Percentiles rank a stretch among this genome's conserved stretches.
phyloP scores from a whole-genome alignment of 2,329 filamentous ascomycete genomes.

The Sclerotinia glacialis region DNA sequence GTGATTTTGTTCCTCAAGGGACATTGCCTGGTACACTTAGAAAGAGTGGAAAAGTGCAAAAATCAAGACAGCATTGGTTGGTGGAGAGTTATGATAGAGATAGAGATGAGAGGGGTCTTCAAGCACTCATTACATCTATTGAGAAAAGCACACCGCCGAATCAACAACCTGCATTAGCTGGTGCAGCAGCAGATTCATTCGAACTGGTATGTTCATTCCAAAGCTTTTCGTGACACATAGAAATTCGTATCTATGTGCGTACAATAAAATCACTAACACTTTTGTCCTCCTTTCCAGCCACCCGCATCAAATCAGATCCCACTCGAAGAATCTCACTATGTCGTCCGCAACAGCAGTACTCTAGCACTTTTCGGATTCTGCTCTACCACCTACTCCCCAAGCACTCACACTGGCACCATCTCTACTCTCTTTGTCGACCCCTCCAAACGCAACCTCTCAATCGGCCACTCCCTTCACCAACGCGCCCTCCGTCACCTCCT shows the following conservation, averaged over 20 bases:
- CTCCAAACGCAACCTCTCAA: constrained; percentile 78
- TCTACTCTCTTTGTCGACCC: constrained; percentile 90
- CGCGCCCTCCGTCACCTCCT: constrained; percentile 77
- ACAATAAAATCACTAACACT: constrained; percentile 6
- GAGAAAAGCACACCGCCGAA: constrained; percentile 65
- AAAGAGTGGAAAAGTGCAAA: constrained; percentile 81
- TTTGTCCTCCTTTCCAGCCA: neutral
- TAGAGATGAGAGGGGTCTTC: constrained; percentile 69
- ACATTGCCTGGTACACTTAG: constrained; percentile 71
- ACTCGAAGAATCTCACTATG: constrained; percentile 74
- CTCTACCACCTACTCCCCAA: constrained; percentile 76
- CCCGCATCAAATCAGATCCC: neutral
- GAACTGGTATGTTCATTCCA: constrained; percentile 50
- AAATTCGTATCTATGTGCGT: neutral
- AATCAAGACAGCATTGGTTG: constrained; percentile 92
- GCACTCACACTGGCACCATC: constrained; percentile 58
- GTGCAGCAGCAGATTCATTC: constrained; percentile 71
- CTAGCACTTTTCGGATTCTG: constrained; percentile 89
- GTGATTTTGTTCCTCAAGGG: constrained; percentile 61
- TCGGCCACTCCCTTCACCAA: constrained; percentile 85
- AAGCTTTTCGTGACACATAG: neutral
- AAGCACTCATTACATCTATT: constrained; percentile 70
- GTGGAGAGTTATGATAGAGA: constrained; percentile 84
- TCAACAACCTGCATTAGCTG: constrained; percentile 60
- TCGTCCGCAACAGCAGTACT: constrained; percentile 91